phyloP scores from a whole-genome alignment of 352 stramenopile species.

The Phytophthora pisi region DNA sequence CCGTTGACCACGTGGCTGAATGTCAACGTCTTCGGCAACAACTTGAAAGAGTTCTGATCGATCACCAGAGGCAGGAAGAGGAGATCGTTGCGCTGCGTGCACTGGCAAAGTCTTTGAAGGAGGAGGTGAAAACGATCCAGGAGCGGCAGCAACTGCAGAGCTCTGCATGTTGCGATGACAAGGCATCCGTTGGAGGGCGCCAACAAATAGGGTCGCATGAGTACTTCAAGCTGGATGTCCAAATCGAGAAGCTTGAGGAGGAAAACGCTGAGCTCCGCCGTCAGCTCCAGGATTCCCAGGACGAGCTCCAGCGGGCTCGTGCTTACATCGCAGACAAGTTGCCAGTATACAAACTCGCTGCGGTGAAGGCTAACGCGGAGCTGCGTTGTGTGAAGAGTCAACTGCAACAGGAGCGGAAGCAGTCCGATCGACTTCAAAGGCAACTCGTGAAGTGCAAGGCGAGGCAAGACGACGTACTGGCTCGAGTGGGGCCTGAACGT shows the following conservation, averaged over 20 bases:
- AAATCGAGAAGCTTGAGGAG: slow-evolving; percentile 46
- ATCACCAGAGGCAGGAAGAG: slow-evolving; percentile 61
- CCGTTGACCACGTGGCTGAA: slow-evolving; percentile 31
- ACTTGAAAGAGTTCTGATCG: slow-evolving; percentile 46
- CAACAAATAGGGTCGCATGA: slow-evolving; percentile 27
- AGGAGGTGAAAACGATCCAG: slow-evolving; percentile 58
- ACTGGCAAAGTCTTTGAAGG: slow-evolving; percentile 57
- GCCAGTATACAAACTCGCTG: slow-evolving; percentile 36
- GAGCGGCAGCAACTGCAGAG: slow-evolving; percentile 19
- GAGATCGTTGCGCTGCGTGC: slow-evolving; percentile 65
- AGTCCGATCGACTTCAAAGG: slow-evolving; percentile 38
- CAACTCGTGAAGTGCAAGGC: slow-evolving; percentile 36
- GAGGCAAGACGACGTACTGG: slow-evolving; percentile 26
- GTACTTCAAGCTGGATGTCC: slow-evolving; percentile 57
- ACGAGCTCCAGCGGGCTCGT: slow-evolving; percentile 15
- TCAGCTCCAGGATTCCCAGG: slow-evolving; percentile 26
- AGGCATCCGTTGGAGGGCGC: not conserved
- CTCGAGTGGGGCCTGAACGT: slow-evolving; percentile 11
- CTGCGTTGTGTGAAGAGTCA: slow-evolving; percentile 45
- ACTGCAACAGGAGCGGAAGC: slow-evolving; percentile 37
- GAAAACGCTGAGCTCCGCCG: slow-evolving; percentile 44
- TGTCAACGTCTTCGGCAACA: slow-evolving; percentile 54
- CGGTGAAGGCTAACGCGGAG: slow-evolving; percentile 48
- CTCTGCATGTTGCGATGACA: not conserved
- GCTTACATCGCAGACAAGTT: slow-evolving; percentile 30